phyloP scores from a whole-genome alignment of 495 filamentous ascomycete species.

The Penicillium daleae region DNA sequence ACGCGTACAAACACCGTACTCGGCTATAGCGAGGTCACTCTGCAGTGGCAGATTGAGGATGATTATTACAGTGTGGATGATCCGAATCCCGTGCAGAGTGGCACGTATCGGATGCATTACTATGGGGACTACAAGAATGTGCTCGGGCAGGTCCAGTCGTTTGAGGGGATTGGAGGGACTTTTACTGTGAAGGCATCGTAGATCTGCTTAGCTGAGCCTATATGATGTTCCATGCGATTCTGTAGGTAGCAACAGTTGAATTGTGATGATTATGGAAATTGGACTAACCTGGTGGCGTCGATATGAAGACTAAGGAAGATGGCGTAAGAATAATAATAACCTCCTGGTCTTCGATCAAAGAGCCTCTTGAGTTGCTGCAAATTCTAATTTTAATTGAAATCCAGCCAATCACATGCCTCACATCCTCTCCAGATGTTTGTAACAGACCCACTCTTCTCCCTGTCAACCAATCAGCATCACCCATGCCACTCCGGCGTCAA shows the following conservation, averaged over 20 bases:
- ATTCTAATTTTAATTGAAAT: not conserved
- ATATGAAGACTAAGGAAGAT: not conserved
- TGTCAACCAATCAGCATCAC: slow-evolving; percentile 23
- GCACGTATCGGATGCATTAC: slow-evolving; percentile 81
- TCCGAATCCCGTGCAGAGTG: slow-evolving; percentile 50
- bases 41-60: slow-evolving; percentile 79
- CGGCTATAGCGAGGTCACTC: slow-evolving; percentile 76
- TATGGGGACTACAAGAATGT: slow-evolving; percentile 80
- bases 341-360: not conserved
- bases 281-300: not conserved
- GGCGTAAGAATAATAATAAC: not conserved
- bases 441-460: not conserved
- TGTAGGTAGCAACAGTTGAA: too few relatives aligned
- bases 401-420: not conserved
- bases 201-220: not conserved
- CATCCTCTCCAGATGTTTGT: not conserved
- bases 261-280: not conserved
- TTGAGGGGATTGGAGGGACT: slow-evolving; percentile 73
- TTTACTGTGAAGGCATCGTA: slow-evolving; percentile 56
- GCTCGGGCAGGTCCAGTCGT: slow-evolving; percentile 66
- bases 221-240: too few relatives aligned
- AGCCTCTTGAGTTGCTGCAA: not conserved
- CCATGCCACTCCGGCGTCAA: slow-evolving; percentile 18
- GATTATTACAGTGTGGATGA: slow-evolving; percentile 46
- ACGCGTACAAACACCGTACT: slow-evolving; percentile 69